Percentiles rank a stretch among this genome's conserved stretches.
phyloP scores from a whole-genome alignment of 441 rosid species.

The Flueggea neowawraea region DNA sequence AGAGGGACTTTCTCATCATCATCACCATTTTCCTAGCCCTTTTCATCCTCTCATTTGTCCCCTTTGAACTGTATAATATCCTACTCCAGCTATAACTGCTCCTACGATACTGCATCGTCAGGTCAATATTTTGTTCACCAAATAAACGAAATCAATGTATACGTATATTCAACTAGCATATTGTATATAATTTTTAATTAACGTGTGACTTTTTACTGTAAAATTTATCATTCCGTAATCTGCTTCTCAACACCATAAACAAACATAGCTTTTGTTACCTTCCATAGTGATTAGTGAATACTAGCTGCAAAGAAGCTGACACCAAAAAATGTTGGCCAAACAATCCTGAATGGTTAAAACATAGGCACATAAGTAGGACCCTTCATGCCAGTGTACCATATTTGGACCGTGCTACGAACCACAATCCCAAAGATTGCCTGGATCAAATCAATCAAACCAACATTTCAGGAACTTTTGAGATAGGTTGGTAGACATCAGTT shows the following conservation, averaged over 20 bases:
- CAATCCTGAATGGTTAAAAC: conserved; percentile 76
- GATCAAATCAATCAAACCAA: background rate
- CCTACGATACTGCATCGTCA: conserved; percentile 63
- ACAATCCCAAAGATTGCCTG: conserved; percentile 59
- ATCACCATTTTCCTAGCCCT: conserved; percentile 12
- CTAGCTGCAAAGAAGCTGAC: conserved; percentile 63
- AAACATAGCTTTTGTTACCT: conserved; percentile 57
- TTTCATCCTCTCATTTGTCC: conserved; percentile 56
- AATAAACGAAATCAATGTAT: too few relatives aligned
- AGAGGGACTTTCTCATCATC: conserved; percentile 44
- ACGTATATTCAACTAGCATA: too few relatives aligned
- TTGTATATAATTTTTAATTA: too few relatives aligned
- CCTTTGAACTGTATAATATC: conserved; percentile 58
- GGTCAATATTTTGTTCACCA: too few relatives aligned
- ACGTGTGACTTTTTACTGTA: too few relatives aligned
- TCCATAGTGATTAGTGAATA: conserved; percentile 78
- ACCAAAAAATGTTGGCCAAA: conserved; percentile 67
- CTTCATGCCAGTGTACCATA: too few relatives aligned
- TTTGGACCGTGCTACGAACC: conserved; percentile 59
- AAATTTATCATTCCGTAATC: too few relatives aligned
- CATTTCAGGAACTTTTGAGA: too few relatives aligned
- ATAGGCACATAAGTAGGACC: conserved; percentile 55
- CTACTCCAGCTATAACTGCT: conserved; percentile 56
- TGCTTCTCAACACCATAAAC: too few relatives aligned
- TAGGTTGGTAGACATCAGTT: too few relatives aligned